Evolutionary conservation across 2,329 filamentous ascomycete species (phyloP).

Genomic region (Teratosphaeria destructans): DNA sequence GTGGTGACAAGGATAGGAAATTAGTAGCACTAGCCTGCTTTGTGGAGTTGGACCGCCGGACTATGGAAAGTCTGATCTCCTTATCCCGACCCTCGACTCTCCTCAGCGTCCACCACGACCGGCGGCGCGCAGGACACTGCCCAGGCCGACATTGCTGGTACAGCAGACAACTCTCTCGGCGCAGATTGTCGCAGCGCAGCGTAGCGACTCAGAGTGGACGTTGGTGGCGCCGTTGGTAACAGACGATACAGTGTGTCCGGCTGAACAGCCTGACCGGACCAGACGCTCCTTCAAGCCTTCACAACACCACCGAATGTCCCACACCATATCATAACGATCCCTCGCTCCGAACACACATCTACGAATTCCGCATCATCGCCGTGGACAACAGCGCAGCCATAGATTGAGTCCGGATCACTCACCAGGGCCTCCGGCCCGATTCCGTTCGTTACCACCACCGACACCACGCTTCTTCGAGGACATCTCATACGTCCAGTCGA

Average conservation of each 20-base stretch:
- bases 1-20: neutral
- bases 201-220: neutral
- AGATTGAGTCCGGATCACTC: neutral
- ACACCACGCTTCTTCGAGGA: slow-evolving; percentile 17
- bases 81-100: neutral
- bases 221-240: neutral
- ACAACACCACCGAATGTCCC: neutral
- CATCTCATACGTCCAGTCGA: slow-evolving; percentile 8
- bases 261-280: neutral
- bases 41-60: neutral
- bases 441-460: slow-evolving; percentile 18
- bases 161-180: neutral
- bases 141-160: neutral
- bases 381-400: neutral
- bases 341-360: neutral
- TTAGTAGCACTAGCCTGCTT: neutral
- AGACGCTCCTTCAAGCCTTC: neutral
- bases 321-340: neutral
- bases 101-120: neutral
- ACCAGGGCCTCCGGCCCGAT: slow-evolving; percentile 10
- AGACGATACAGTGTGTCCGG: neutral
- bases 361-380: neutral
- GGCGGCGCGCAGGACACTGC: neutral
- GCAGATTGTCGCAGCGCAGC: neutral
- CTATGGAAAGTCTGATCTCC: neutral